Evolutionary conservation across 179 eudicot species (phyloP).

Genomic region (Nepenthes alata): DNA sequence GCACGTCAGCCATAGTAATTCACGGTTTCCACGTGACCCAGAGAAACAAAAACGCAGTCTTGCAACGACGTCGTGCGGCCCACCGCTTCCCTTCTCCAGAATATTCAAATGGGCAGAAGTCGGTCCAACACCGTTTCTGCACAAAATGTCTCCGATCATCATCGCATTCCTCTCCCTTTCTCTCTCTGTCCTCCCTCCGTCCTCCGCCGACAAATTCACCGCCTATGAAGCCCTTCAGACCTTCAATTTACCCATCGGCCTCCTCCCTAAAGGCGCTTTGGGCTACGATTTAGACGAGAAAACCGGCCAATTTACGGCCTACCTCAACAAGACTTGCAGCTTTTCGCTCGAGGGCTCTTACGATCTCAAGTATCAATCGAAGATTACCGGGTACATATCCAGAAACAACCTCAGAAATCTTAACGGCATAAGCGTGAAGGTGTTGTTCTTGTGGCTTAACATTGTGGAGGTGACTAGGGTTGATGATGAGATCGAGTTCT

Average conservation of each 20-base stretch:
- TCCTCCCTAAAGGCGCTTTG: slow-evolving; percentile 39
- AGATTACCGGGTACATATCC: slow-evolving; percentile 28
- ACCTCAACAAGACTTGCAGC: slow-evolving; percentile 28
- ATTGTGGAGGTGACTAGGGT: slow-evolving; percentile 38
- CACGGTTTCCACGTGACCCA: too few species aligned
- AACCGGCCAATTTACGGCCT: slow-evolving; percentile 41
- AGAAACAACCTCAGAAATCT: slow-evolving; percentile 24
- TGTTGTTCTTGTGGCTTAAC: slow-evolving; percentile 39
- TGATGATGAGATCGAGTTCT: slow-evolving; percentile 38
- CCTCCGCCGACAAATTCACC: slow-evolving; percentile 11
- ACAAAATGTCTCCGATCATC: slow-evolving; percentile 7
- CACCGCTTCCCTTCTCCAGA: neutral
- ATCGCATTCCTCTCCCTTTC: slow-evolving; percentile 4
- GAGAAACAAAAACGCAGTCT: too few species aligned
- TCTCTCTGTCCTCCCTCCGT: slow-evolving; percentile 3
- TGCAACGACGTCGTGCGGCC: too few species aligned
- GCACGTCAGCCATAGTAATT: too few species aligned
- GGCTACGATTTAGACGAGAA: slow-evolving; percentile 36
- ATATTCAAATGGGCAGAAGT: neutral
- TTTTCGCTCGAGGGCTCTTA: slow-evolving; percentile 41
- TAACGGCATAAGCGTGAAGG: slow-evolving; percentile 40
- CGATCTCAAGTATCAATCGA: slow-evolving; percentile 34
- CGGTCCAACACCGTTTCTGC: neutral
- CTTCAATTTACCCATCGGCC: slow-evolving; percentile 41
- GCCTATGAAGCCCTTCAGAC: slow-evolving; percentile 40